A percentile compares a stretch with the other conserved stretches of the same genome.
Evolutionary conservation across 1,139 yeast genomes (phyloP).

Genomic region (Hyphopichia wangnamkhiaoensis): DNA sequence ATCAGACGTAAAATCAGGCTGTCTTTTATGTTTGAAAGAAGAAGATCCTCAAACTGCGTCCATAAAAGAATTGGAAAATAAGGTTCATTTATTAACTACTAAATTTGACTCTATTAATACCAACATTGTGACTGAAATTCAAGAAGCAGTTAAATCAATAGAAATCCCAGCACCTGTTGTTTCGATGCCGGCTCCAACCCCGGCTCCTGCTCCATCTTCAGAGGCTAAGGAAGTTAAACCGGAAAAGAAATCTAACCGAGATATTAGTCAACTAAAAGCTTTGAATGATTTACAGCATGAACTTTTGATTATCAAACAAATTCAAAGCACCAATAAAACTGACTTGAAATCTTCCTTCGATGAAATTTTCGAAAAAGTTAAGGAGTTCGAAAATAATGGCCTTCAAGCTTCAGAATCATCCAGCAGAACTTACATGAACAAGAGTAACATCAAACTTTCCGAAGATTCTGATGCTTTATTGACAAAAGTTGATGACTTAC

Average conservation of each 20-base stretch:
- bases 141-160: slow-evolving; percentile 22
- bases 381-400: slow-evolving; percentile 48
- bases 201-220: slow-evolving; percentile 2
- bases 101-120: slow-evolving; percentile 31
- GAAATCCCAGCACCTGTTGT: slow-evolving; percentile 19
- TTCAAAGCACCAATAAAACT: slow-evolving; percentile 49
- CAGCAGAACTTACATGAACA: slow-evolving; percentile 72
- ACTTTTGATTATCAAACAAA: slow-evolving; percentile 62
- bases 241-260: slow-evolving; percentile 4
- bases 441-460: slow-evolving; percentile 72
- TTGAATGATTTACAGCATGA: slow-evolving; percentile 47
- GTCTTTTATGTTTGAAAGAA: slow-evolving; percentile 58
- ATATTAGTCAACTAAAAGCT: slow-evolving; percentile 7
- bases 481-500: slow-evolving; percentile 85
- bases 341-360: slow-evolving; percentile 45
- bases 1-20: slow-evolving; percentile 58
- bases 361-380: slow-evolving; percentile 48
- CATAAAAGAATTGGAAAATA: slow-evolving; percentile 24
- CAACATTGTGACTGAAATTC: slow-evolving; percentile 22
- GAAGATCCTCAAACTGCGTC: slow-evolving; percentile 22
- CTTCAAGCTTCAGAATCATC: slow-evolving; percentile 44
- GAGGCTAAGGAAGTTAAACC: slow-evolving; percentile 6
- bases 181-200: slow-evolving; percentile 7
- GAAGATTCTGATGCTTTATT: slow-evolving; percentile 74
- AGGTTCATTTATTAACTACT: slow-evolving; percentile 30